Conservation (phyloP, 495 filamentous ascomycete species). For the Aspergillus carlsbadensis region DNA sequence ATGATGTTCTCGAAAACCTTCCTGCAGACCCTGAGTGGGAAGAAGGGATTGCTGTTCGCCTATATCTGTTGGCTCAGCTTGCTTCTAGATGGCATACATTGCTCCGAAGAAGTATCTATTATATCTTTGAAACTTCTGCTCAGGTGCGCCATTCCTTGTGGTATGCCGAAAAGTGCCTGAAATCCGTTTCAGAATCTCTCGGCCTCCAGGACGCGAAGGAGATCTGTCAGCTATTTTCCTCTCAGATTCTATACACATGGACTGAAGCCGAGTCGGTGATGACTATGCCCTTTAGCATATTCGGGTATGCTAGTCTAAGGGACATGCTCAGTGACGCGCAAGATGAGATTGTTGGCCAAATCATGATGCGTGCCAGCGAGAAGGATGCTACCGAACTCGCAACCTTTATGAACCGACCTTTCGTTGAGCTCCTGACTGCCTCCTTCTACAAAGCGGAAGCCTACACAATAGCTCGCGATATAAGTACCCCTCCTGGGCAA, state of each 20-base stretch:
- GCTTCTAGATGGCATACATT: slow-evolving; percentile 80
- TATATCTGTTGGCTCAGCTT: slow-evolving; percentile 71
- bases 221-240: slow-evolving; percentile 83
- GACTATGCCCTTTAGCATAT: slow-evolving; percentile 76
- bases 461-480: slow-evolving; percentile 80
- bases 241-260: slow-evolving; percentile 95
- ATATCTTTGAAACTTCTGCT: slow-evolving; percentile 86
- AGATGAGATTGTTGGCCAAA: slow-evolving; percentile 77
- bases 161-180: slow-evolving; percentile 71
- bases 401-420: slow-evolving; percentile 49
- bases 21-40: slow-evolving; percentile 66
- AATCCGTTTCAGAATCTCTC: slow-evolving; percentile 61
- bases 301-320: slow-evolving; percentile 68
- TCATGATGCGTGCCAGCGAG: slow-evolving; percentile 78
- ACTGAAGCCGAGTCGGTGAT: slow-evolving; percentile 61
- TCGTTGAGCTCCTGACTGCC: slow-evolving; percentile 56
- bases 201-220: slow-evolving; percentile 60
- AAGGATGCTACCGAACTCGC: slow-evolving; percentile 59
- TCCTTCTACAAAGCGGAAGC: slow-evolving; percentile 80
- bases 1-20: slow-evolving; percentile 71
- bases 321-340: slow-evolving; percentile 72
- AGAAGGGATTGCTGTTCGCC: slow-evolving; percentile 83
- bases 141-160: slow-evolving; percentile 57
- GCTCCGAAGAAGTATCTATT: slow-evolving; percentile 79
- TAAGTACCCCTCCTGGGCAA: slow-evolving; percentile 57